Percentiles rank a stretch among this genome's conserved stretches.
These are phyloP conservation scores for Boechera divaricarpa DNA, from an alignment of 345 rosid species.

Conservation along the genomic window DNA sequence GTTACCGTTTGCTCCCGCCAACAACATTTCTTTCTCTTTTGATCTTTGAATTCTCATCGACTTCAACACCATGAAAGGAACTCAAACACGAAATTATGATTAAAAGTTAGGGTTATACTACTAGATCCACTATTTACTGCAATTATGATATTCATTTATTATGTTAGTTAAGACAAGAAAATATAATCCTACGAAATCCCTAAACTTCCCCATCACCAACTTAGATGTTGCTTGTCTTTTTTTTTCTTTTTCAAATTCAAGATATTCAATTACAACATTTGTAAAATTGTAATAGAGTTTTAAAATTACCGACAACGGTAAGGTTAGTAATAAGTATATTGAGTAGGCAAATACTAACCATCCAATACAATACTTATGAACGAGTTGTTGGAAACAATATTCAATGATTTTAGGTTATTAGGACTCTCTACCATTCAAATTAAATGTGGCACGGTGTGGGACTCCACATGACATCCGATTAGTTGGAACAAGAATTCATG, in stretches of 20 bases:
- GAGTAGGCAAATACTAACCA: constrained; percentile 6
- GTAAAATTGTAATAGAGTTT: not conserved
- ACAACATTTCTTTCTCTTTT: too few species aligned
- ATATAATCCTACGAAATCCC: constrained; percentile 12
- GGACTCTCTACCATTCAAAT: too few species aligned
- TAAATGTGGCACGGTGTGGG: too few species aligned
- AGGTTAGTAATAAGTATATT: not conserved
- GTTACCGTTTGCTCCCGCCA: too few species aligned
- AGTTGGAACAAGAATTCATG: too few species aligned
- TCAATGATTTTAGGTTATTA: too few species aligned
- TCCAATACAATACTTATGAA: not conserved
- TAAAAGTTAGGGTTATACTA: not conserved
- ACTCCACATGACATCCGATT: too few species aligned
- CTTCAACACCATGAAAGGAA: not conserved
- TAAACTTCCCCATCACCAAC: constrained; percentile 2
- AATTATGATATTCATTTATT: constrained; percentile 28
- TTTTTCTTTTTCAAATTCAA: not conserved
- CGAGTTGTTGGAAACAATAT: too few species aligned
- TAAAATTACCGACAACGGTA: not conserved
- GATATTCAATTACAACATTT: not conserved
- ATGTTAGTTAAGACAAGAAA: constrained; percentile 8
- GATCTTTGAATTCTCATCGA: too few species aligned
- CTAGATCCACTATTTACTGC: constrained; percentile 11
- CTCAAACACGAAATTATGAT: not conserved
- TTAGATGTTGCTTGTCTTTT: not conserved